A percentile compares a stretch with the other conserved stretches of the same genome.
Conservation (phyloP, 1,139 yeast species). For the Saccharomyces hybrid region DNA sequence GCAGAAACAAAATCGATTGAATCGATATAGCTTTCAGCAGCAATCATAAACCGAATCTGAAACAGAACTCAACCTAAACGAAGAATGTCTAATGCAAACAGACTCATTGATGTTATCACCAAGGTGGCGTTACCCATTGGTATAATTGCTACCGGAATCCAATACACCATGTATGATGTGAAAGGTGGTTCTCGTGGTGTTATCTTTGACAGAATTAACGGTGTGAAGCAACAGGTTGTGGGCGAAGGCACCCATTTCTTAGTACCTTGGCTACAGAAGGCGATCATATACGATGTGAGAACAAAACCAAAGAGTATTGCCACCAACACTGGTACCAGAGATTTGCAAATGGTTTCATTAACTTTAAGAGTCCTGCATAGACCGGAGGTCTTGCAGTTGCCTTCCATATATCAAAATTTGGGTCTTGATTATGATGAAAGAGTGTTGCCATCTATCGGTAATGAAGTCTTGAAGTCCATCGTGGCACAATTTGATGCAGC, state of each 20-base stretch:
- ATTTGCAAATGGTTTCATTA: constrained; percentile 88
- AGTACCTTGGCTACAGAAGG: constrained; percentile 92
- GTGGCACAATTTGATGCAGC: constrained; percentile 99
- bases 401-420: constrained; percentile 78
- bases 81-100: constrained; percentile 4
- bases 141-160: constrained; percentile 56
- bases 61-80: background rate
- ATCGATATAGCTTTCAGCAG: background rate
- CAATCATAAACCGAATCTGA: background rate
- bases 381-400: constrained; percentile 80
- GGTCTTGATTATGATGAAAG: constrained; percentile 97
- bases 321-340: constrained; percentile 95
- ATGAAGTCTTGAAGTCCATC: constrained; percentile 88
- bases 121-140: constrained; percentile 65
- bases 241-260: constrained; percentile 97
- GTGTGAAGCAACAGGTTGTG: constrained; percentile 77
- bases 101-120: constrained; percentile 23
- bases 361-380: constrained; percentile 91
- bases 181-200: constrained; percentile 96
- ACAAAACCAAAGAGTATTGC: constrained; percentile 90
- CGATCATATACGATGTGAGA: constrained; percentile 84
- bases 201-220: constrained; percentile 82
- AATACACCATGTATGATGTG: constrained; percentile 81
- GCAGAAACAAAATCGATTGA: background rate
- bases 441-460: constrained; percentile 94